These are phyloP conservation scores for Patellifolia procumbens DNA, from an alignment of 179 eudicot genomes.

Conservation along the genomic window DNA sequence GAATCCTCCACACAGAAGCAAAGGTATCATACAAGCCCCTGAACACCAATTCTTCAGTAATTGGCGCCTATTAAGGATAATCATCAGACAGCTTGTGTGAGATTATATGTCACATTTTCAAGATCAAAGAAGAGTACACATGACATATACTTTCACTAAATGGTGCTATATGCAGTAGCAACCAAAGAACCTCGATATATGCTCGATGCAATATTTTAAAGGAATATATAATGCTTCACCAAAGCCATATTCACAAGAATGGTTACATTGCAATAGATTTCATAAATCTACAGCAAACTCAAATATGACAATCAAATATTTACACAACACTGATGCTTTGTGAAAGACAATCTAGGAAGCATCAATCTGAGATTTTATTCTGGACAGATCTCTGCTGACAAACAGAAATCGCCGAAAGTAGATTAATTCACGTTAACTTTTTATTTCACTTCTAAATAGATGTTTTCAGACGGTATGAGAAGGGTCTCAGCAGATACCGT, in stretches of 20 bases:
- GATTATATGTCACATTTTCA: constrained; percentile 11
- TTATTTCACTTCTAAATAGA: background rate
- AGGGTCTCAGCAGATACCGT: background rate
- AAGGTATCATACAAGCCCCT: constrained; percentile 96
- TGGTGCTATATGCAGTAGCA: background rate
- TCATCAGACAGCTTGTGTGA: constrained; percentile 14
- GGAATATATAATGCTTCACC: background rate
- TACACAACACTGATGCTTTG: background rate
- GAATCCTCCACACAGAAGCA: constrained; percentile 92
- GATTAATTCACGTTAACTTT: background rate
- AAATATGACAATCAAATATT: background rate
- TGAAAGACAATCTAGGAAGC: background rate
- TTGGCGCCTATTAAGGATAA: constrained; percentile 70
- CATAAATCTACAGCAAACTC: background rate
- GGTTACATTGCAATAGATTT: background rate
- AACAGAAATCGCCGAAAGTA: background rate
- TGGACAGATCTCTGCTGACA: background rate
- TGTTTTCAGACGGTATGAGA: background rate
- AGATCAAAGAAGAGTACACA: background rate
- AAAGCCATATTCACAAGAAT: background rate
- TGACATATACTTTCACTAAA: background rate
- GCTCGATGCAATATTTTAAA: background rate
- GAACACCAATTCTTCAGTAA: constrained; percentile 94
- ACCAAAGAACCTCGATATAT: background rate
- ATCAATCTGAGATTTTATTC: background rate